phyloP scores from a whole-genome alignment of 257 asterid genomes.

The Solanum sparsipilum region DNA sequence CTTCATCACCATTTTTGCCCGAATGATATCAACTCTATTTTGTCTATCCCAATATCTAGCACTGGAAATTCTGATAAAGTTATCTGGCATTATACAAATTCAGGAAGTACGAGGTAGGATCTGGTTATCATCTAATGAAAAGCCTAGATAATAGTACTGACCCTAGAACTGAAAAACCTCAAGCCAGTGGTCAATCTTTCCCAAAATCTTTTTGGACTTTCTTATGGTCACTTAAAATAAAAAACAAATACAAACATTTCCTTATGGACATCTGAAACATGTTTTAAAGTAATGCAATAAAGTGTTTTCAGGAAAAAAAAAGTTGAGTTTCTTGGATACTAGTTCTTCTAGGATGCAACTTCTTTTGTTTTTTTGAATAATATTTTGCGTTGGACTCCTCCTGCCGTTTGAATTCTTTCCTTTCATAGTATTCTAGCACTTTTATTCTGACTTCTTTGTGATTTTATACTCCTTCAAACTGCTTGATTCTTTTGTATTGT shows the following conservation, averaged over 20 bases:
- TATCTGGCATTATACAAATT: not conserved
- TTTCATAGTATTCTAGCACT: too few species aligned
- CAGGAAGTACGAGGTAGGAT: not conserved
- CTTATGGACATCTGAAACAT: not conserved
- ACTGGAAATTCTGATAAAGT: not conserved
- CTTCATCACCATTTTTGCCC: not conserved
- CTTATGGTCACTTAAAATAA: not conserved
- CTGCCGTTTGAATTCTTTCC: too few species aligned
- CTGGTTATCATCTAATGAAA: not conserved
- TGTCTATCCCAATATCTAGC: not conserved
- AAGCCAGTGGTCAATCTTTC: not conserved
- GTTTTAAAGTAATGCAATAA: too few species aligned
- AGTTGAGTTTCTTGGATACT: too few species aligned
- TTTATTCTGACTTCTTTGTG: too few species aligned
- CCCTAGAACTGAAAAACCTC: not conserved
- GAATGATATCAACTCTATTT: not conserved
- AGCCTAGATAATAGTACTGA: not conserved
- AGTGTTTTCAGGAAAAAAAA: not conserved
- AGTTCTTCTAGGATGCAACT: too few species aligned
- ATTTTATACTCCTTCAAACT: too few species aligned
- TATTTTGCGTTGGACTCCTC: too few species aligned
- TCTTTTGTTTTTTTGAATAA: too few species aligned
- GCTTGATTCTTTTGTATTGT: too few species aligned
- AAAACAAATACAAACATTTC: not conserved
- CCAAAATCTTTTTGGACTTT: not conserved